phyloP scores from a whole-genome alignment of 352 stramenopile species.

The Pythium vanterpoolii region DNA sequence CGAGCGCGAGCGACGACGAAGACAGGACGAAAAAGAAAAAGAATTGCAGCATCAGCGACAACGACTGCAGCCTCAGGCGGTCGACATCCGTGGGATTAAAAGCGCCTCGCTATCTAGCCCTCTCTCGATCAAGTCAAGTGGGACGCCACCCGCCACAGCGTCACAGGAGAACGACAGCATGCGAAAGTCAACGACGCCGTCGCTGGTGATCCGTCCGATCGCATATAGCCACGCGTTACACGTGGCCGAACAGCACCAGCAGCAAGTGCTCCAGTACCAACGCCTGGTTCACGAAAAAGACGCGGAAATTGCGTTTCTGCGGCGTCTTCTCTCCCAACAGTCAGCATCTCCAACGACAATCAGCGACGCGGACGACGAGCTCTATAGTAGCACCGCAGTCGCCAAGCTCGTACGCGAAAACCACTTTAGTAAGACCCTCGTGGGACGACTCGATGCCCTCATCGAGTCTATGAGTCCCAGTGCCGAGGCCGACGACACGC shows the following conservation, averaged over 20 bases:
- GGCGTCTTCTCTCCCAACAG: conserved; percentile 30
- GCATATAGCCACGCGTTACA: conserved; percentile 69
- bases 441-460: conserved; percentile 36
- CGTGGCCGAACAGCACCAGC: conserved; percentile 60
- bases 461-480: conserved; percentile 68
- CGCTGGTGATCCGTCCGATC: conserved; percentile 66
- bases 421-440: conserved; percentile 9
- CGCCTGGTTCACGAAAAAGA: conserved; percentile 64
- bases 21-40: neutral
- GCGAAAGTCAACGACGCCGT: conserved; percentile 22
- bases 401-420: conserved; percentile 1
- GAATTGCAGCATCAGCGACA: conserved; percentile 11
- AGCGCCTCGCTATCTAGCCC: too few relatives aligned
- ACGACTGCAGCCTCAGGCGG: too few relatives aligned
- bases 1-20: conserved; percentile 13
- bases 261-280: conserved; percentile 52
- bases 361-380: neutral
- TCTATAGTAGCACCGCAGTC: neutral
- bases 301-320: conserved; percentile 53
- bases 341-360: neutral
- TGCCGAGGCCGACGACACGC: conserved; percentile 54
- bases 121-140: too few relatives aligned
- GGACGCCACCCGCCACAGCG: too few relatives aligned
- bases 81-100: too few relatives aligned
- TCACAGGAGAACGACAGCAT: too few relatives aligned